phyloP scores from a whole-genome alignment of 805 yeast species.

The Nakazawaea pomicola region DNA sequence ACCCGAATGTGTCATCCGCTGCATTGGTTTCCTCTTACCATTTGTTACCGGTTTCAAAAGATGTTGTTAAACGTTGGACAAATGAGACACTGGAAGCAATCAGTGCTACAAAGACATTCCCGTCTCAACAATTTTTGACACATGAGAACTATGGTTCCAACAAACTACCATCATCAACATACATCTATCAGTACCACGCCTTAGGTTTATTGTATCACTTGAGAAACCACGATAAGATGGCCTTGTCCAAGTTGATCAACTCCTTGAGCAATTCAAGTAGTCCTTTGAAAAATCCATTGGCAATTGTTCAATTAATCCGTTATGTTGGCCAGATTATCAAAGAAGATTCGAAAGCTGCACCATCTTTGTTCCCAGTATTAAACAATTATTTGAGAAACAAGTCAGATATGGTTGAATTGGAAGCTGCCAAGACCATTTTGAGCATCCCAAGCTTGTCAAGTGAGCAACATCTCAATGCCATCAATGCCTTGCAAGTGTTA shows the following conservation, averaged over 20 bases:
- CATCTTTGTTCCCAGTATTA: slow-evolving; percentile 59
- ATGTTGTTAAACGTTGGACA: slow-evolving; percentile 88
- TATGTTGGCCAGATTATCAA: slow-evolving; percentile 66
- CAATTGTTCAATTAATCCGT: slow-evolving; percentile 80
- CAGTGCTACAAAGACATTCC: slow-evolving; percentile 51
- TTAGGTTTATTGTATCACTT: slow-evolving; percentile 84
- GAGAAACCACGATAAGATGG: slow-evolving; percentile 90
- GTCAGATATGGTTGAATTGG: slow-evolving; percentile 86
- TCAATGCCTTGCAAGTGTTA: slow-evolving; percentile 68
- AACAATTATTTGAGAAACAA: slow-evolving; percentile 70
- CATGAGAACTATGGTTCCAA: slow-evolving; percentile 54
- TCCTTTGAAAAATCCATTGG: slow-evolving; percentile 71
- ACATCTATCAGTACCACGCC: slow-evolving; percentile 93
- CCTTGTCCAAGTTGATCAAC: slow-evolving; percentile 83
- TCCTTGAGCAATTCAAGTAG: slow-evolving; percentile 58
- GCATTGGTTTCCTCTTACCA: slow-evolving; percentile 90
- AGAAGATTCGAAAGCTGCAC: slow-evolving; percentile 64
- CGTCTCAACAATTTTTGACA: slow-evolving; percentile 41
- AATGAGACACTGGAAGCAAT: slow-evolving; percentile 95
- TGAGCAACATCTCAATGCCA: slow-evolving; percentile 65
- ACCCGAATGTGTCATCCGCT: slow-evolving; percentile 88
- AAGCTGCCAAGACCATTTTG: slow-evolving; percentile 77
- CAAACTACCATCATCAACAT: slow-evolving; percentile 62
- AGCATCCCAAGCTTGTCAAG: slow-evolving; percentile 50
- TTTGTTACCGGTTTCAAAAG: slow-evolving; percentile 82